Percentiles rank a stretch among this genome's conserved stretches.
phyloP scores from a whole-genome alignment of 805 yeast species.

The Kuraishia ogatae region DNA sequence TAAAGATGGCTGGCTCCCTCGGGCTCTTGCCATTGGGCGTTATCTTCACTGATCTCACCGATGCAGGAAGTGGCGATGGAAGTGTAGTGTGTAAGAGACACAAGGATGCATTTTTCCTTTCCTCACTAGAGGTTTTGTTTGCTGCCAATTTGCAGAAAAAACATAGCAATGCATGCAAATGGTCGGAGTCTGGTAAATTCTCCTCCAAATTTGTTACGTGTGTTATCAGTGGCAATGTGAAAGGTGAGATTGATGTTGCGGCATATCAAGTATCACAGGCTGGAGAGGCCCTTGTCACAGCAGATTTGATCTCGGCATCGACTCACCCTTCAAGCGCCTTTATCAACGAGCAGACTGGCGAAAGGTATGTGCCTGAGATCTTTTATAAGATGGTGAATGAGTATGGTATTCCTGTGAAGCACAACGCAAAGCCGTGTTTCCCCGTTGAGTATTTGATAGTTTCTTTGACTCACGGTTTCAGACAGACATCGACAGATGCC shows the following conservation, averaged over 20 bases:
- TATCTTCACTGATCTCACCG: constrained; percentile 83
- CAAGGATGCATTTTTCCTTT: constrained; percentile 79
- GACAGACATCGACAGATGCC: constrained; percentile 44
- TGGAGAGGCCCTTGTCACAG: constrained; percentile 82
- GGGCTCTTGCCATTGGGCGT: constrained; percentile 74
- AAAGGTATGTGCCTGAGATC: constrained; percentile 90
- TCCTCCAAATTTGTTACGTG: constrained; percentile 93
- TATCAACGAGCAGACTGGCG: constrained; percentile 62
- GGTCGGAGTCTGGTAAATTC: constrained; percentile 53
- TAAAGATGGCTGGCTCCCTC: constrained; percentile 43
- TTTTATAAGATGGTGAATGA: constrained; percentile 80
- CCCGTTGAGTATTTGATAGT: constrained; percentile 89
- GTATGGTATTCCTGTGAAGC: constrained; percentile 80
- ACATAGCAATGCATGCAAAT: constrained; percentile 55
- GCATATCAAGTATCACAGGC: constrained; percentile 83
- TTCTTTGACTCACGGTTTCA: constrained; percentile 89
- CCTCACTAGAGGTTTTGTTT: constrained; percentile 79
- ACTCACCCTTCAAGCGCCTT: constrained; percentile 86
- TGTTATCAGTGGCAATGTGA: constrained; percentile 80
- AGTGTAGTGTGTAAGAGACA: constrained; percentile 89
- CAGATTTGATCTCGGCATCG: constrained; percentile 79
- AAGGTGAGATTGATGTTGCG: constrained; percentile 84
- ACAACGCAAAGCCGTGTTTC: constrained; percentile 83
- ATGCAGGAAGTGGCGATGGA: constrained; percentile 82
- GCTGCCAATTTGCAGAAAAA: constrained; percentile 71